Percentiles rank a stretch among this genome's conserved stretches.
phyloP scores from a whole-genome alignment of 108 stramenopile genomes.

The Schizochytrium sp. region DNA sequence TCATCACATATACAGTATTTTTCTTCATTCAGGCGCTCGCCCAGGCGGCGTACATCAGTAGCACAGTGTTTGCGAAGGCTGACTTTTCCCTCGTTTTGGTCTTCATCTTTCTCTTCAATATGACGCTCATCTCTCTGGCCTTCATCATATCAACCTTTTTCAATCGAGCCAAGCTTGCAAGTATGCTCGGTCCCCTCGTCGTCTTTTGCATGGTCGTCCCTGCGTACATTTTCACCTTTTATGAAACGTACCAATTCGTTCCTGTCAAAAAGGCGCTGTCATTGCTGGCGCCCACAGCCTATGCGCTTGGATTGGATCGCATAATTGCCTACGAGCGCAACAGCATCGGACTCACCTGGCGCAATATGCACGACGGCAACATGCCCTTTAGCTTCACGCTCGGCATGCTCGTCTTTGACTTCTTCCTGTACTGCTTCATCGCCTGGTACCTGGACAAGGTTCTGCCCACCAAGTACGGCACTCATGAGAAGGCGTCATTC shows the following conservation, averaged over 20 bases:
- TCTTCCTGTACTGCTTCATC: slow-evolving; percentile 34
- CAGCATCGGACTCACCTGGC: slow-evolving; percentile 35
- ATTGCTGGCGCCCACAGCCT: slow-evolving; percentile 48
- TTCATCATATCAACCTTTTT: slow-evolving; percentile 43
- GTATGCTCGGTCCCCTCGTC: slow-evolving; percentile 49
- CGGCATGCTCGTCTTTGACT: slow-evolving; percentile 39
- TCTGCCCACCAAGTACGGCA: slow-evolving; percentile 38
- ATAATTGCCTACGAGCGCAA: slow-evolving; percentile 47
- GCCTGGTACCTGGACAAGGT: slow-evolving; percentile 53
- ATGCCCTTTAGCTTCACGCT: slow-evolving; percentile 25
- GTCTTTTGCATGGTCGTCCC: slow-evolving; percentile 58
- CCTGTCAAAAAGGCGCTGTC: slow-evolving; percentile 38
- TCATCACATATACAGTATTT: slow-evolving; percentile 58
- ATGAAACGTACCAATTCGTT: slow-evolving; percentile 16
- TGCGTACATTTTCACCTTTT: slow-evolving; percentile 52
- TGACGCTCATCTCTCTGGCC: slow-evolving; percentile 4
- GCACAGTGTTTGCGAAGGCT: slow-evolving; percentile 3
- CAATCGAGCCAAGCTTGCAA: slow-evolving; percentile 50
- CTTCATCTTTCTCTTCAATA: slow-evolving; percentile 33
- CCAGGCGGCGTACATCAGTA: background rate
- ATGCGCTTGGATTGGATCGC: slow-evolving; percentile 44
- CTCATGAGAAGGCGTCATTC: slow-evolving; percentile 22
- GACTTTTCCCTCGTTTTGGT: slow-evolving; percentile 51
- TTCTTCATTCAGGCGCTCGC: slow-evolving; percentile 44
- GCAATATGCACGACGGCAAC: slow-evolving; percentile 16